These are phyloP conservation scores for Penicillium sp. DNA, from an alignment of 2,329 filamentous ascomycete species.

Conservation along the genomic window DNA sequence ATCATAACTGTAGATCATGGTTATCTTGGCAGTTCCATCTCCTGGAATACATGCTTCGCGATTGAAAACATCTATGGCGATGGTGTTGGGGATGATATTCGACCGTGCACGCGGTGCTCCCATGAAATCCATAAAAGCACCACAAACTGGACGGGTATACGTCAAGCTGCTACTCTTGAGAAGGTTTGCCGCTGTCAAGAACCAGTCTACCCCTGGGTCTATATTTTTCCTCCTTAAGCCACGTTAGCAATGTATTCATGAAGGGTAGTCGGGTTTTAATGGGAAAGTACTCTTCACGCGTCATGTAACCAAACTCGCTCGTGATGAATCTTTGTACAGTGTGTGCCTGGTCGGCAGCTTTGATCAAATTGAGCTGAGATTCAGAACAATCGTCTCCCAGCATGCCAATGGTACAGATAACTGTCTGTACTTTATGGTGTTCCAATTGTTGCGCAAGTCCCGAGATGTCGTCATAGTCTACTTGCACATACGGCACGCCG, in stretches of 20 bases:
- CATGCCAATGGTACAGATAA: constrained; percentile 19
- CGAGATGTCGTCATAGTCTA: constrained; percentile 15
- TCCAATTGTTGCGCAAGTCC: constrained; percentile 10
- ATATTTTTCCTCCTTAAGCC: constrained; percentile 9
- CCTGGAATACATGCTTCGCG: constrained; percentile 13
- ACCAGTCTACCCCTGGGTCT: constrained; percentile 17
- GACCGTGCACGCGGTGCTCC: constrained; percentile 9
- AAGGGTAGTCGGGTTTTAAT: neutral
- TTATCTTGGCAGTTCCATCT: constrained; percentile 10
- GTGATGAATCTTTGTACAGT: constrained; percentile 15
- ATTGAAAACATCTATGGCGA: constrained; percentile 11
- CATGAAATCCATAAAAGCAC: constrained; percentile 19
- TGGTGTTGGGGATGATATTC: constrained; percentile 11
- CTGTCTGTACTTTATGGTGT: constrained; percentile 12
- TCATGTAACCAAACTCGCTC: constrained; percentile 15
- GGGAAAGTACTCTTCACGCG: constrained; percentile 12
- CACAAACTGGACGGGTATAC: constrained; percentile 14
- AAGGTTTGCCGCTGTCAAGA: constrained; percentile 10
- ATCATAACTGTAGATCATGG: constrained; percentile 20
- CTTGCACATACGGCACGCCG: constrained; percentile 14
- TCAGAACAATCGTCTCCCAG: constrained; percentile 12
- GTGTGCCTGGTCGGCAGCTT: constrained; percentile 13
- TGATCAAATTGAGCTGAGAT: constrained; percentile 16
- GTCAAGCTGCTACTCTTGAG: constrained; percentile 13
- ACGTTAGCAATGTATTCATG: neutral